Evolutionary conservation across 441 rosid genomes (phyloP), one percentile per base, ranked within the genome.

Genomic region (Melastoma candidum): DNA sequence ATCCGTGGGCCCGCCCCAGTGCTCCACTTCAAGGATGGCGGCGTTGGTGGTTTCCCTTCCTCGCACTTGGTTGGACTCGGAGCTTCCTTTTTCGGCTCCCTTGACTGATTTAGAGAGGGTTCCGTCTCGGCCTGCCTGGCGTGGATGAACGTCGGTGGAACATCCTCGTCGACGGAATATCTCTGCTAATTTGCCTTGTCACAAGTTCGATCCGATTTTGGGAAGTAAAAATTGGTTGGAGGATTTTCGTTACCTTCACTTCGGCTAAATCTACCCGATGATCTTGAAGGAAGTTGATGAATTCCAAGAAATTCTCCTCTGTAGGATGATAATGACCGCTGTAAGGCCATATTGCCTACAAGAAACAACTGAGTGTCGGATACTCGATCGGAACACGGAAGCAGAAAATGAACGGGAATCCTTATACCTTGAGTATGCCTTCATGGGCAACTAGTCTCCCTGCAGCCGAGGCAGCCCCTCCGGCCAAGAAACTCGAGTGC

Each of bases 291-390:
- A 82, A 92, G 59, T 58, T 49, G n/a, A 88, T 70, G 70, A 92
- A 92, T 49, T 82, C 98, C 72, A 25, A 63, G 63, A 92, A 88
- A 50, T 92, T 84, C 24, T 83, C 98, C 51, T 88, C 96, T 0
- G 95, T 92, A 7, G 98, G 98, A 50, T 56, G 95, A 63, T 92
- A 92, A 64, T 92, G 98, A 47, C 98, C 98, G 47, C 98, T 92
- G 51, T 92, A 87, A 0, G 96, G 95, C 98, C 96, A 92, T 29
- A 92, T 72, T 47, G 96, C 96, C 85, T 29, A 6, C 36, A 29
- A 29, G 5, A 29, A 3, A 6, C 7, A 29, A 3, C 36, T 3
- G 36, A 29, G 36, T 3, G 36, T 29, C 36, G 7, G 7, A 29
- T 17, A 29, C 36, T 29, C 7, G 36, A 29, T 29, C 36, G 36